These are phyloP conservation scores for Talaromyces sp. DNA, from an alignment of 2,329 filamentous ascomycete genomes.

Conservation along the genomic window DNA sequence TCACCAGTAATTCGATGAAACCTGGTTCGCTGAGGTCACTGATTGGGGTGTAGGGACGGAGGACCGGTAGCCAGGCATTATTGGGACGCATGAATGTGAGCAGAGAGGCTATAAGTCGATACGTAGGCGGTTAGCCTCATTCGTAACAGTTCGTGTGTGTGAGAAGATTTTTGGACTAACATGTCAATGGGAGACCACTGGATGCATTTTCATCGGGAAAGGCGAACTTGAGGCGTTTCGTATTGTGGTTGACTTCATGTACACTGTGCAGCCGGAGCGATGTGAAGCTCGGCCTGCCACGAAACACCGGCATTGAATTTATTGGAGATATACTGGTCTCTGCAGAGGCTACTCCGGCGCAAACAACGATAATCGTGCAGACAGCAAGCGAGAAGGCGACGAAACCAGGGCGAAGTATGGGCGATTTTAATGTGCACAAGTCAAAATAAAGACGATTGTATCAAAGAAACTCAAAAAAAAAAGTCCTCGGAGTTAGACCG, in stretches of 20 bases:
- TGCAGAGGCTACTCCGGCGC: background rate
- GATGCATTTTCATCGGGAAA: background rate
- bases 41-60: background rate
- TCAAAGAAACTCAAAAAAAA: background rate
- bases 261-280: background rate
- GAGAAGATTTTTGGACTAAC: background rate
- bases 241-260: background rate
- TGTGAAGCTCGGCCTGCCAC: background rate
- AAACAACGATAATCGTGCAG: background rate
- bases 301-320: background rate
- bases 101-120: background rate
- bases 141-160: background rate
- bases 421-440: background rate
- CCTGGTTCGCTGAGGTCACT: background rate
- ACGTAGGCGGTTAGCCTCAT: background rate
- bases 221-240: background rate
- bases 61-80: background rate
- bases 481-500: background rate
- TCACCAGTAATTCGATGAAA: background rate
- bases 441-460: background rate
- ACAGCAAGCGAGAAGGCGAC: background rate
- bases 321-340: background rate
- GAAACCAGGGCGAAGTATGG: background rate
- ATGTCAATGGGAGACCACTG: background rate
- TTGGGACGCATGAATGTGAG: background rate